Conservation (phyloP, 2,329 filamentous ascomycete species). For the Calcarisporium arbuscula region DNA sequence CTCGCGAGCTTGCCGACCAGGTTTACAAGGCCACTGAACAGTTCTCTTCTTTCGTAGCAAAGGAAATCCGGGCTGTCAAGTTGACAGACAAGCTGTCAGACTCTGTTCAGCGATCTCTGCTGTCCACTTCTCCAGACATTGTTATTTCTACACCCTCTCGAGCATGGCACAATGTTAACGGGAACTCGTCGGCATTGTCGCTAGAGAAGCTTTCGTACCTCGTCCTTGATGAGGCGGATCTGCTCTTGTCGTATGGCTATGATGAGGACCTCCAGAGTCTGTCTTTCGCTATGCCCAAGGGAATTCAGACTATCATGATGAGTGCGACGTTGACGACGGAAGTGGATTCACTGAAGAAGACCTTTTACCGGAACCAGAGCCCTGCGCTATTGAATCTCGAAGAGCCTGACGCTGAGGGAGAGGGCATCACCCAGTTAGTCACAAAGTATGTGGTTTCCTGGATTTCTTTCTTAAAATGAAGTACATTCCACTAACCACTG, state of each 20-base stretch:
- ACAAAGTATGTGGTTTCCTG: slow-evolving; percentile 53
- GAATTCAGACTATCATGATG: slow-evolving; percentile 86
- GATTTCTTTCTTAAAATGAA: not conserved
- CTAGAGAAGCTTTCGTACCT: slow-evolving; percentile 67
- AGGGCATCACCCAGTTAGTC: slow-evolving; percentile 78
- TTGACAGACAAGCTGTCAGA: slow-evolving; percentile 87
- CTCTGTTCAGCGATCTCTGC: slow-evolving; percentile 77
- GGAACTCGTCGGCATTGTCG: slow-evolving; percentile 54
- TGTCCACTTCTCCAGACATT: slow-evolving; percentile 81
- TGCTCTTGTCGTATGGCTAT: slow-evolving; percentile 91
- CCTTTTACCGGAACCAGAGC: slow-evolving; percentile 67
- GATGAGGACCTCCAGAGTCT: slow-evolving; percentile 82
- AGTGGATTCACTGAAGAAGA: slow-evolving; percentile 73
- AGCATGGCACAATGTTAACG: slow-evolving; percentile 71
- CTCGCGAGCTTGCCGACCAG: slow-evolving; percentile 88
- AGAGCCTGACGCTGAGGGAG: slow-evolving; percentile 70
- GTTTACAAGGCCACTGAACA: slow-evolving; percentile 72
- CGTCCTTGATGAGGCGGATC: slow-evolving; percentile 89
- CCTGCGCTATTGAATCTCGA: slow-evolving; percentile 77
- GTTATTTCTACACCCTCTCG: slow-evolving; percentile 87
- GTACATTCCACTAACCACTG: slow-evolving; percentile 9
- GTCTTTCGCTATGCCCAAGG: slow-evolving; percentile 70
- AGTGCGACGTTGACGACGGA: slow-evolving; percentile 88
- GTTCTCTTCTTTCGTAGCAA: slow-evolving; percentile 76
- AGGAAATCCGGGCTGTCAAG: slow-evolving; percentile 77